phyloP scores from a whole-genome alignment of 2,329 filamentous ascomycete species.

The Bimuria novae-zelandiae region DNA sequence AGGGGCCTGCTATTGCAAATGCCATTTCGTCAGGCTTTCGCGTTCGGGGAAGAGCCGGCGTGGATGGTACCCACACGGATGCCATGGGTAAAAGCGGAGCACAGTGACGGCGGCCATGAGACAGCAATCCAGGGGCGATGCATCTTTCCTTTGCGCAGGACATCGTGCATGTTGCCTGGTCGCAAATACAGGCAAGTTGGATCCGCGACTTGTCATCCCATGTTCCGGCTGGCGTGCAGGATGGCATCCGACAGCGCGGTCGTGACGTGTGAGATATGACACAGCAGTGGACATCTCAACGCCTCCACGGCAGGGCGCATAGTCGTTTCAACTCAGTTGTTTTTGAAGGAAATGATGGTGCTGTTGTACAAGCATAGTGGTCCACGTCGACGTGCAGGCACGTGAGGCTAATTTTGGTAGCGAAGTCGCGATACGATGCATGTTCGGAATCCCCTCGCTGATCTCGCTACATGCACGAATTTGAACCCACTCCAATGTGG shows the following conservation, averaged over 20 bases:
- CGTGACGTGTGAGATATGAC: not conserved
- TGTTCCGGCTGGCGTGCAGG: not conserved
- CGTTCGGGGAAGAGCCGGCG: not conserved
- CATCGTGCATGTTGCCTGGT: not conserved
- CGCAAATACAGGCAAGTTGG: not conserved
- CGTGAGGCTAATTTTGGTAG: slow-evolving; percentile 5
- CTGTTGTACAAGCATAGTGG: not conserved
- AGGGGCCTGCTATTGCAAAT: slow-evolving; percentile 7
- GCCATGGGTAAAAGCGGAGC: slow-evolving; percentile 5
- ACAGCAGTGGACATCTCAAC: slow-evolving; percentile 1
- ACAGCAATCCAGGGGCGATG: not conserved
- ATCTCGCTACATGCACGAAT: no score
- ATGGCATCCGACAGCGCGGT: slow-evolving; percentile 1
- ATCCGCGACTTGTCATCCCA: not conserved
- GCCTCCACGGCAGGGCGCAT: not conserved
- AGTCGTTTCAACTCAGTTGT: not conserved
- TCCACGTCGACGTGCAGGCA: not conserved
- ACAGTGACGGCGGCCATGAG: not conserved
- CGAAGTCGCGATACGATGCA: not conserved
- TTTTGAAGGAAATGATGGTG: not conserved
- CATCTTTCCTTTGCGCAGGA: not conserved
- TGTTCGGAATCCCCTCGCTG: not conserved
- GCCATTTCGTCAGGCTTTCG: not conserved
- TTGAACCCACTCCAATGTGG: no score
- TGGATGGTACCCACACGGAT: not conserved